Evolutionary conservation across 2,329 filamentous ascomycete species (phyloP), one percentile per base, ranked within the genome.

Genomic region (Magnaporthiopsis rhizophila): DNA sequence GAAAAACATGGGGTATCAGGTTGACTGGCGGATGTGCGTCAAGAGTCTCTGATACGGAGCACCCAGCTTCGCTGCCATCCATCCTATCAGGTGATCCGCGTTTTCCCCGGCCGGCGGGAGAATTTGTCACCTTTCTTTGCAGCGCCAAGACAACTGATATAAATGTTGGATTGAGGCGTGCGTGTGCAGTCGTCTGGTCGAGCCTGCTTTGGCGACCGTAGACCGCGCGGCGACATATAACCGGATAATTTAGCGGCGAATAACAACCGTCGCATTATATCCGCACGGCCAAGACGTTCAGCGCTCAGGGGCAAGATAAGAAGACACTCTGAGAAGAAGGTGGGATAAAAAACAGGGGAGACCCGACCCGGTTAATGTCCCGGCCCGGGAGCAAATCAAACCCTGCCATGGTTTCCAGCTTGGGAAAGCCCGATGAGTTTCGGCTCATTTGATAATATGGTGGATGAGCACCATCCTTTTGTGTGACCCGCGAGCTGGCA

Each of bases 351-450:
- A 59, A 7, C 34, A 53, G 21, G 32, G 34, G 34, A 8, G 34
- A 30, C 3, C 3, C 28, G 60, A 62, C 21, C 53, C 53, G 59
- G 64, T 57, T 62, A 45, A 61, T 64, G 21, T 57, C 59, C 53
- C 32, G 32, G 32, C 26, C 53, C 58, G 32, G 50, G 32, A 28
- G 34, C 34, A 38, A 38, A 28, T 30, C 58, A 28, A 26, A n/a
- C 45, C 45, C 21, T 53, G 45, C 5, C 45, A n/a, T n/a, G n/a
- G 45, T 21, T 7, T 11, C 45, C 45, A 53, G 21, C 45, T 53
- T 53, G 45, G 21, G 45, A 53, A 53, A 53, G 45, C 45, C 38
- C 45, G 45, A 53, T 21, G n/a, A 21, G 18, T 5, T 15, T 11
- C 45, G 45, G 45, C 45, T 53, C 45, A 53, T 53, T 53, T n/a